Evolutionary conservation across 345 rosid genomes (phyloP), one percentile per base, ranked within the genome.

Genomic region (Anacardium occidentale): DNA sequence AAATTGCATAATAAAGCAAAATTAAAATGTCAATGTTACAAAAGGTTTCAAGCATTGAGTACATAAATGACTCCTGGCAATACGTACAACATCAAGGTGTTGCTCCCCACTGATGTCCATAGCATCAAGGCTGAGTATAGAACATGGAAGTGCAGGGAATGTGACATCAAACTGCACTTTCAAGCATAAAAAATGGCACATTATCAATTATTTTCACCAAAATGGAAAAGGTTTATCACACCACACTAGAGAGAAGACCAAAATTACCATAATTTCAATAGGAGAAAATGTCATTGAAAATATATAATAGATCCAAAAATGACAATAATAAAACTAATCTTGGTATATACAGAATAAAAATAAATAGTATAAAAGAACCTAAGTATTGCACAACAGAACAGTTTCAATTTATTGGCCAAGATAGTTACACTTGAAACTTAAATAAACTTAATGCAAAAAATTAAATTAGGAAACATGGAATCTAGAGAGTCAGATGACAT

Each of bases 51-150:
- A 50, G 25, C 47, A 52, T n/a, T 20, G 53, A 45, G 54, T 74
- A 68, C 64, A 15, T 12, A 15, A 50, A 14, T 64, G 57, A 66
- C 8, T 57, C 66, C 34, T 51, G n/a, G 50, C 10, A 52, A 70
- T 62, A 83, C 89, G 69, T 83, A 95, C 99, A 77, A 95, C 93
- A 76, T 95, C 99, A 78, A 95, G 95, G 83, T 92, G 99, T 56
- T 92, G 91, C 83, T 89, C 97, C 69, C 98, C 98, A 70, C 99
- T 92, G 80, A 89, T 88, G 81, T 95, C 99, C 93, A 95, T 95
- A 29, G 98, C 98, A 78, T 95, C 99, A 65, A 95, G 82, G 75
- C 98, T 95, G 59, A 92, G 89, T 77, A 95, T 85, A 48, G 99
- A 89, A 80, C 99, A 95, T 8, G 99, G 87, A 68, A 95, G 82